phyloP scores from a whole-genome alignment of 2,329 filamentous ascomycete species.

The Colletotrichum sublineola region DNA sequence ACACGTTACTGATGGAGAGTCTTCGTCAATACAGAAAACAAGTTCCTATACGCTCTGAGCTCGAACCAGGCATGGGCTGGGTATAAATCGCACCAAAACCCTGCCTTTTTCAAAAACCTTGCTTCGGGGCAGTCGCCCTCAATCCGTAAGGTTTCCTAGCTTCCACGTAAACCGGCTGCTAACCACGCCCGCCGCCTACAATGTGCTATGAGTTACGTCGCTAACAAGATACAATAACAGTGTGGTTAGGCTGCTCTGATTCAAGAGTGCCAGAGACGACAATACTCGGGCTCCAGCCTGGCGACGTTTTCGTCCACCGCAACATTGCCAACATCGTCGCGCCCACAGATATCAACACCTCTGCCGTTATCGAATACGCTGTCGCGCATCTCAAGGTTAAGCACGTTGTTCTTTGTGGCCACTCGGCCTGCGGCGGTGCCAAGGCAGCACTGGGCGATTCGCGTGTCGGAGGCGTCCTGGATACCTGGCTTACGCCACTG shows the following conservation, averaged over 20 bases:
- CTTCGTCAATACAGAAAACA: conserved; percentile 59
- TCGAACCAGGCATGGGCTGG: conserved; percentile 79
- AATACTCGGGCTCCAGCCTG: conserved; percentile 81
- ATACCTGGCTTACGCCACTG: conserved; percentile 68
- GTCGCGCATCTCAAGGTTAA: conserved; percentile 79
- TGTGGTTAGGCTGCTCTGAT: conserved; percentile 92
- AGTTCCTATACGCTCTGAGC: conserved; percentile 72
- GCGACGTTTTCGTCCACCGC: conserved; percentile 89
- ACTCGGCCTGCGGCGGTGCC: conserved; percentile 77
- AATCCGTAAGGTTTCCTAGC: conserved; percentile 61
- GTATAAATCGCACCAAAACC: conserved; percentile 74
- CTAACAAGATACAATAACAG: conserved; percentile 48
- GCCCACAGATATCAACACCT: conserved; percentile 79
- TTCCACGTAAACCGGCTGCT: background rate
- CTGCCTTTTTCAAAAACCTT: conserved; percentile 77
- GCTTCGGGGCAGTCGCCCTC: conserved; percentile 75
- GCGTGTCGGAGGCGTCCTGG: conserved; percentile 66
- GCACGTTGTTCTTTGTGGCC: conserved; percentile 78
- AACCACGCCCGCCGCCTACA: background rate
- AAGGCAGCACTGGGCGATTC: conserved; percentile 66
- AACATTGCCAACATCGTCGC: conserved; percentile 91
- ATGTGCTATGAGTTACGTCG: background rate
- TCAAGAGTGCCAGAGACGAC: conserved; percentile 87
- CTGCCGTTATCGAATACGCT: conserved; percentile 83
- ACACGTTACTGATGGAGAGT: conserved; percentile 11